Base-by-base conservation (phyloP, 2,329 filamentous ascomycete species). In the Ophiocordyceps camponoti-floridani region DNA sequence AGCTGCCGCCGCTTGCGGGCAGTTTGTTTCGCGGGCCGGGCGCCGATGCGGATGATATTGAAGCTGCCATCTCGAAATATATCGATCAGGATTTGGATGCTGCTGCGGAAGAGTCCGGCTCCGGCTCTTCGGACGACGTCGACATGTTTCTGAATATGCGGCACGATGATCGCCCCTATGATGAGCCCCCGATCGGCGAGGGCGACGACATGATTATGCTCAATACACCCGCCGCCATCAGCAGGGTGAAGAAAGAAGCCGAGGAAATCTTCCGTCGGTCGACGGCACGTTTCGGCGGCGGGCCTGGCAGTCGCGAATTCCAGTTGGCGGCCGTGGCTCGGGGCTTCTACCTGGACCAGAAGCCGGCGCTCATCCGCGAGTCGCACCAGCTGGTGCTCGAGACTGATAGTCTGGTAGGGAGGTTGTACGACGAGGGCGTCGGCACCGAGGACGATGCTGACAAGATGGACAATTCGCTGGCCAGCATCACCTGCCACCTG, bases 241-340 rank as follows among this genome's bases (percentile, higher is more conserved):
- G 67, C 47, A 67, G 69, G 43, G 65, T 76, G 47, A 64, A 65
- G 44, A 66, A 61, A 46, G 73, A 78, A 56, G 73, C 74, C 12
- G 70, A 76, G 47, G 66, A 67, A 45, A 68, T 76, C 45, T 72
- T 69, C 52, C 69, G 70, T 37, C 68, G 70, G 41, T 75, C 73
- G 4, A 58, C 68, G 14, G 63, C 66, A 47, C 68, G 64, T 40
- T 63, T 68, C 46, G 62, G 54, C 48, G 61, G 50, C 49, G 59
- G 49, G 46, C 53, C 50, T 50, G 65, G 55, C 65, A 73, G 66
- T 49, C 71, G 70, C 42, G 71, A 77, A 9, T 77, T 79, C 44
- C 74, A 77, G 41, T 82, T 86, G 54, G 72, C 77, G 4, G 66
- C 73, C 7, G 76, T 94, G 47, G 84, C 84, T 28, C 83, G 81